These are phyloP conservation scores for Fremontodendron californicum DNA, from an alignment of 345 rosid species.

Conservation along the genomic window DNA sequence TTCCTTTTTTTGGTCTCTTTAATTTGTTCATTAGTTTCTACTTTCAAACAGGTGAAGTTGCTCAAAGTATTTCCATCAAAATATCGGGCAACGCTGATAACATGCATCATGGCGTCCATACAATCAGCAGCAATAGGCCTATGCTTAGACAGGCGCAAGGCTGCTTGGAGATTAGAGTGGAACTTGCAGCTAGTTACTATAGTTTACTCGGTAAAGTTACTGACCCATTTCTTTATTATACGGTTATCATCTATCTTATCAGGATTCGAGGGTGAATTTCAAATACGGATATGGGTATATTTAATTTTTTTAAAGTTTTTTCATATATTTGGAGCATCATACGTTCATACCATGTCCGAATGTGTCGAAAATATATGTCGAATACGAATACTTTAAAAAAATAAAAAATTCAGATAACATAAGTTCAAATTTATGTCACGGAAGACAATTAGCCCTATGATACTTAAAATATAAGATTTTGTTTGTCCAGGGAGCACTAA, in stretches of 20 bases:
- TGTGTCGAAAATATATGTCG: no score
- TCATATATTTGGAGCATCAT: no score
- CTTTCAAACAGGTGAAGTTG: conserved; percentile 30
- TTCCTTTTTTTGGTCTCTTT: no score
- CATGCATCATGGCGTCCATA: conserved; percentile 34
- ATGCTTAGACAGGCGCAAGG: conserved; percentile 22
- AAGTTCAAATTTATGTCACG: no score
- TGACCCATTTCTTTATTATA: neutral
- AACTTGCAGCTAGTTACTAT: conserved; percentile 40
- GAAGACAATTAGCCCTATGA: neutral
- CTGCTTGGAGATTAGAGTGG: conserved; percentile 38
- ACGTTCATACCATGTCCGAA: no score
- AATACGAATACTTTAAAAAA: no score
- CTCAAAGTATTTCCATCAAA: conserved; percentile 31
- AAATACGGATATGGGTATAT: no score
- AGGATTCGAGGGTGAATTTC: no score
- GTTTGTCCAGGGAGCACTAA: conserved; percentile 37
- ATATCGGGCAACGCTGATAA: conserved; percentile 43
- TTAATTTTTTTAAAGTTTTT: neutral
- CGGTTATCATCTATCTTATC: no score
- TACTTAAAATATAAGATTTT: neutral
- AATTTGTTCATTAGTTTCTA: neutral
- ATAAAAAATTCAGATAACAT: no score
- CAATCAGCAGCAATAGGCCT: conserved; percentile 35
- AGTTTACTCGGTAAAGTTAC: conserved; percentile 35